phyloP scores from a whole-genome alignment of 768 basidiomycete genomes.

The Flagelloscypha sp. region DNA sequence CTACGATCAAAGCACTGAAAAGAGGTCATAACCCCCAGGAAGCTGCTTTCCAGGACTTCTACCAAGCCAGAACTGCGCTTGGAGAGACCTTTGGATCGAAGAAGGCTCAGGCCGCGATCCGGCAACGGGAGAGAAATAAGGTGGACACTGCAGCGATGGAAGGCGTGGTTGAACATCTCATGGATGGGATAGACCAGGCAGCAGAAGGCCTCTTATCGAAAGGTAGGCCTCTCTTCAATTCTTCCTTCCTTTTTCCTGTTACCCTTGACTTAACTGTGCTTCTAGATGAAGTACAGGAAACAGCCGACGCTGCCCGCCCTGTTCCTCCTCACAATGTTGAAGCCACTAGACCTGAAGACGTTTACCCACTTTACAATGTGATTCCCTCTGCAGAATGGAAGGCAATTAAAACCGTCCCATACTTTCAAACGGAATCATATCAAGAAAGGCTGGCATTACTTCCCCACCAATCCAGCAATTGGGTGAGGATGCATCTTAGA shows the following conservation, averaged over 20 bases:
- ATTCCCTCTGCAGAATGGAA: slow-evolving; percentile 80
- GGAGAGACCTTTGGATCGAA: slow-evolving; percentile 93
- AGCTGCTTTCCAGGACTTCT: slow-evolving; percentile 43
- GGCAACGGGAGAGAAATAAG: slow-evolving; percentile 79
- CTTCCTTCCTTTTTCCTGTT: slow-evolving; percentile 2
- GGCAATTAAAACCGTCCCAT: slow-evolving; percentile 46
- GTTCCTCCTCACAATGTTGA: slow-evolving; percentile 67
- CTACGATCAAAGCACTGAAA: slow-evolving; percentile 81
- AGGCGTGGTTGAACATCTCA: slow-evolving; percentile 71
- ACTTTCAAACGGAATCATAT: slow-evolving; percentile 43
- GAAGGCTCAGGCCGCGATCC: slow-evolving; percentile 83
- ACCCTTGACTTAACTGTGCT: slow-evolving; percentile 3
- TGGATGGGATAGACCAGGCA: slow-evolving; percentile 72
- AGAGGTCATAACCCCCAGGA: slow-evolving; percentile 42
- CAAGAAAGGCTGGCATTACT: slow-evolving; percentile 48
- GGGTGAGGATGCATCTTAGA: slow-evolving; percentile 64
- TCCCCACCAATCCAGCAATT: slow-evolving; percentile 53
- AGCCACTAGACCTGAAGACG: slow-evolving; percentile 62
- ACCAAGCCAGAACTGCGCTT: slow-evolving; percentile 64
- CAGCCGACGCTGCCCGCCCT: slow-evolving; percentile 55
- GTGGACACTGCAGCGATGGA: slow-evolving; percentile 87
- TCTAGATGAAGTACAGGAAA: slow-evolving; percentile 59
- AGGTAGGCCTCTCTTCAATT: slow-evolving; percentile 39
- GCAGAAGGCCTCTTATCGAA: slow-evolving; percentile 59
- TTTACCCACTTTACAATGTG: slow-evolving; percentile 67